These are phyloP conservation scores for Cytospora leucostoma DNA, from an alignment of 2,329 filamentous ascomycete species.

Conservation along the genomic window DNA sequence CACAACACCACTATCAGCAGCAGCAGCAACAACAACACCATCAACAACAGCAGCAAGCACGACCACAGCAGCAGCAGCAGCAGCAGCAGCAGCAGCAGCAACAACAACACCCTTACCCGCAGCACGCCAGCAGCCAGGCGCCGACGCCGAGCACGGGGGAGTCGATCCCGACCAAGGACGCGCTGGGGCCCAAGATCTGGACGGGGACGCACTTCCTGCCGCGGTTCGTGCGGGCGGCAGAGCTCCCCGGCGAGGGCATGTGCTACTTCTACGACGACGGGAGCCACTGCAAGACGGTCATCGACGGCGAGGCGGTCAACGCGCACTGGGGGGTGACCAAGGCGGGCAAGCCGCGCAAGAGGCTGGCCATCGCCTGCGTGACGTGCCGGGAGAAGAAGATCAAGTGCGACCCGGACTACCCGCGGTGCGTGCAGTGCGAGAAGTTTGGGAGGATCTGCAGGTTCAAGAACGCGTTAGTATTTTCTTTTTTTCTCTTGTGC, in stretches of 20 bases:
- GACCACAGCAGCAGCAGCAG: conserved; percentile 8
- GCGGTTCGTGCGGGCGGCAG: conserved; percentile 63
- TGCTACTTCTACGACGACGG: conserved; percentile 89
- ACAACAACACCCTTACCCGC: conserved; percentile 11
- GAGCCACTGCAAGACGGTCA: conserved; percentile 76
- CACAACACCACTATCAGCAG: conserved; percentile 14
- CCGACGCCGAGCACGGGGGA: conserved; percentile 42
- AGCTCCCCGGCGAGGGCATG: conserved; percentile 75
- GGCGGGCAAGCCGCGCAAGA: conserved; percentile 88
- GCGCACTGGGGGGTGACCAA: conserved; percentile 94
- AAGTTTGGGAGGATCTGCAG: conserved; percentile 86
- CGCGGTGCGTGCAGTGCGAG: conserved; percentile 87
- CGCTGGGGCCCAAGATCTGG: conserved; percentile 68
- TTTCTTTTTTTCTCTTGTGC: no score
- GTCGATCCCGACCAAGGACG: conserved; percentile 55
- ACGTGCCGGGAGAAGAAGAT: conserved; percentile 97
- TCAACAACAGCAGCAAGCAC: conserved; percentile 17
- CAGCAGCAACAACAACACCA: conserved; percentile 19
- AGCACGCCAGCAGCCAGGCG: conserved; percentile 35
- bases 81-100: conserved; percentile 1
- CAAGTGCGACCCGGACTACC: conserved; percentile 87
- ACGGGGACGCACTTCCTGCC: conserved; percentile 67
- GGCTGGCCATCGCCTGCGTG: conserved; percentile 87
- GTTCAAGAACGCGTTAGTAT: conserved; percentile 79
- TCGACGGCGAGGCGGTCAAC: conserved; percentile 85